A percentile compares a stretch with the other conserved stretches of the same genome.
Evolutionary conservation across 192 early-diverging fungal genomes (phyloP).

Genomic region (Umbelopsis isabellina): DNA sequence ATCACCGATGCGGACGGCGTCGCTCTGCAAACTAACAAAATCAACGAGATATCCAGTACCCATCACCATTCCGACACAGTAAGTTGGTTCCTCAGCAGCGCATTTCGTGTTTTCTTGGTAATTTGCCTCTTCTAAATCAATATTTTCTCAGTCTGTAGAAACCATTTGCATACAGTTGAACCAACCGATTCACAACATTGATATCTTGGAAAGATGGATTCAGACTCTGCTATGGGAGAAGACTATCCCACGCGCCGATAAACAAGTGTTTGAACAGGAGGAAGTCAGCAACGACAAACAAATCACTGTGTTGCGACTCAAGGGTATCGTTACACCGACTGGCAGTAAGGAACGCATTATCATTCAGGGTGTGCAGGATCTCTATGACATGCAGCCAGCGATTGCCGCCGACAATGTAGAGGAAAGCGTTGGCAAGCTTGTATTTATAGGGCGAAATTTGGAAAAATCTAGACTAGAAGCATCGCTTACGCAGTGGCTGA

Average conservation of each 20-base stretch:
- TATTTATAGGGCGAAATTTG: slow-evolving; percentile 43
- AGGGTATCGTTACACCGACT: slow-evolving; percentile 50
- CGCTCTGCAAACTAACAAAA: slow-evolving; percentile 29
- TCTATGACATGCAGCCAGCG: slow-evolving; percentile 67
- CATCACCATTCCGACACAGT: slow-evolving; percentile 28
- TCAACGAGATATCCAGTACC: slow-evolving; percentile 18
- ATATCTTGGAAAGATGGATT: slow-evolving; percentile 60
- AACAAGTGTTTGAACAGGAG: background rate
- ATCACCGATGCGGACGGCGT: slow-evolving; percentile 23
- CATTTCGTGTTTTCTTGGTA: background rate
- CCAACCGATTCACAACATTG: slow-evolving; percentile 34
- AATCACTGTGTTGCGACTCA: slow-evolving; percentile 60
- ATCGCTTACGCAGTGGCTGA: slow-evolving; percentile 30
- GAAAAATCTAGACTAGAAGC: slow-evolving; percentile 20
- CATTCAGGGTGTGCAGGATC: slow-evolving; percentile 68
- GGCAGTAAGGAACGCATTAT: slow-evolving; percentile 42
- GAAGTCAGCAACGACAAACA: slow-evolving; percentile 7
- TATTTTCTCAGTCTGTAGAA: slow-evolving; percentile 47
- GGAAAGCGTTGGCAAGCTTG: slow-evolving; percentile 38
- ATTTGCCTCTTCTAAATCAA: background rate
- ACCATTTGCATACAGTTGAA: slow-evolving; percentile 58
- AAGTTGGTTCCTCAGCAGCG: background rate
- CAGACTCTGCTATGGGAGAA: slow-evolving; percentile 67
- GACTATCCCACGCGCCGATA: slow-evolving; percentile 27
- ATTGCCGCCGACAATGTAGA: slow-evolving; percentile 29